Evolutionary conservation across 176 grass and related monocot genomes (phyloP).

Genomic region (Aegilops sharonensis): DNA sequence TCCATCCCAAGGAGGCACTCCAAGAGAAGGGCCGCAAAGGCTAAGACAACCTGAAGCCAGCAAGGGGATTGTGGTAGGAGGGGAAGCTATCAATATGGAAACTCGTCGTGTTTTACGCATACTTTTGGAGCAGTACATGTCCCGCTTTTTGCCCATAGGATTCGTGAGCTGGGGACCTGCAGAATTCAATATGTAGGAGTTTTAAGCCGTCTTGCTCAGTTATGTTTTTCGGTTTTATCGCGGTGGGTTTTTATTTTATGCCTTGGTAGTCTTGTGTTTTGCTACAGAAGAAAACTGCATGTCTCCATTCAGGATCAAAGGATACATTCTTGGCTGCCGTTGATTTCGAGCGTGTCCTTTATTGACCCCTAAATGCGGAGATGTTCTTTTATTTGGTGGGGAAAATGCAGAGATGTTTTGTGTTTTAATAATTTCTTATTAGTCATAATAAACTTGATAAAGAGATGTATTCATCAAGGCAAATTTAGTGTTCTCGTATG

Average conservation of each 20-base stretch:
- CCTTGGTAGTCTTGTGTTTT: conserved; percentile 18
- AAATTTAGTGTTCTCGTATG: neutral
- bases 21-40: conserved; percentile 64
- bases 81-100: conserved; percentile 8
- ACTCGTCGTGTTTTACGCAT: conserved; percentile 36
- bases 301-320: neutral
- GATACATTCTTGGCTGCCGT: neutral
- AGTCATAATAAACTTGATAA: neutral
- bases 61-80: conserved; percentile 4
- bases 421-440: neutral
- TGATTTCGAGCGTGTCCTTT: neutral
- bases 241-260: conserved; percentile 5
- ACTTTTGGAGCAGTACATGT: conserved; percentile 38
- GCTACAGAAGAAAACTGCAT: conserved; percentile 15
- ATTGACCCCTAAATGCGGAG: neutral
- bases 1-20: conserved; percentile 67
- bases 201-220: conserved; percentile 10
- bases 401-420: neutral
- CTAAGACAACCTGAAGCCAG: conserved; percentile 70
- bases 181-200: conserved; percentile 40
- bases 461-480: neutral
- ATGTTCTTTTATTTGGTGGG: neutral
- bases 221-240: neutral
- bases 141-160: conserved; percentile 46
- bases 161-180: conserved; percentile 35